Conservation (phyloP, 1,139 yeast genomes). For the Kurtzmaniella quercitrusa region DNA sequence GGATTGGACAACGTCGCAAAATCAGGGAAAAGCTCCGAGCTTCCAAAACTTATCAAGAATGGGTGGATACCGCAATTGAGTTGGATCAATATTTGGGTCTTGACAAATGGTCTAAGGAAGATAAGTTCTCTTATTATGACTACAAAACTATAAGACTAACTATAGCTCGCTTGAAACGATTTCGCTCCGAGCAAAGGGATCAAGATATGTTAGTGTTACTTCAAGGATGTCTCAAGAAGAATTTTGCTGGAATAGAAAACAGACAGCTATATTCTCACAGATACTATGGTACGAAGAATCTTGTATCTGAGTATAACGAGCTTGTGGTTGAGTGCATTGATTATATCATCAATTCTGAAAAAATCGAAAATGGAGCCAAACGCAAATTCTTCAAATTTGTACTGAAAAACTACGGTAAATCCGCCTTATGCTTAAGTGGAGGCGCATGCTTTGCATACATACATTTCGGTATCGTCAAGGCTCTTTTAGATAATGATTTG, state of each 20-base stretch:
- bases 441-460: conserved; percentile 79
- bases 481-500: conserved; percentile 60
- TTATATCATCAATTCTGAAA: conserved; percentile 35
- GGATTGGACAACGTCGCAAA: conserved; percentile 56
- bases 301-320: conserved; percentile 52
- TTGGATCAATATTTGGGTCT: conserved; percentile 57
- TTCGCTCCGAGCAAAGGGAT: conserved; percentile 25
- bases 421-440: conserved; percentile 73
- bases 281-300: conserved; percentile 67
- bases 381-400: conserved; percentile 54
- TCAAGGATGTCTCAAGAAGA: conserved; percentile 66
- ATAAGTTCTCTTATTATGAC: conserved; percentile 66
- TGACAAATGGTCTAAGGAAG: conserved; percentile 61
- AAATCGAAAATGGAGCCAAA: conserved; percentile 39
- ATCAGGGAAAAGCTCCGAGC: conserved; percentile 48
- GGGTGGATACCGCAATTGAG: conserved; percentile 55
- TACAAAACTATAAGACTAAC: conserved; percentile 55
- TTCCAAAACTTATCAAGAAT: conserved; percentile 54
- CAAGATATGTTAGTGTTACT: conserved; percentile 50
- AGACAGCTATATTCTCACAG: conserved; percentile 68
- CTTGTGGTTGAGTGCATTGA: conserved; percentile 51
- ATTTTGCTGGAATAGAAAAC: conserved; percentile 78
- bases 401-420: conserved; percentile 63
- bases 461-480: conserved; percentile 75
- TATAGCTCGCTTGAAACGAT: conserved; percentile 36